Evolutionary conservation across 2,329 filamentous ascomycete species (phyloP), one percentile per base, ranked within the genome.

Genomic region (Raffaelea deltoideospora): DNA sequence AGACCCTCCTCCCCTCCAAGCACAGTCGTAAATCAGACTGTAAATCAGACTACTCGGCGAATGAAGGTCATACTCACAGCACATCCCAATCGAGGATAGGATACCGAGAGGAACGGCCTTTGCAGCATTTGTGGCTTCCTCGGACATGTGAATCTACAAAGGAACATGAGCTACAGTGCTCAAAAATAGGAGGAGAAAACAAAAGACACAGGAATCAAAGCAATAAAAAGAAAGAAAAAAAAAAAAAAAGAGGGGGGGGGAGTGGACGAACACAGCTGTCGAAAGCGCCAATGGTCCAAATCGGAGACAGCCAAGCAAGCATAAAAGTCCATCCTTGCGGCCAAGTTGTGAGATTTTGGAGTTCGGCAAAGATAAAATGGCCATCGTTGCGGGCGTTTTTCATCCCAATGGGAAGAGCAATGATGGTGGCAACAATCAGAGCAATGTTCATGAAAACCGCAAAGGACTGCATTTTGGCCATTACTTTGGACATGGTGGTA

Each of bases 221-320:
- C 14, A 13, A 15, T 14, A 30, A 10, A 30, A 18, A 20, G 3
- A 22, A 10, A 17, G 19, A 14, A 30, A 21, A 21, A n/a, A n/a
- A 17, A 22, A 11, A 24, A 13, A 18, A 15, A 5, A 18, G 10
- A 18, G 15, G 10, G 13, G 27, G 14, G 8, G 10, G 11, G 18
- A 13, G 10, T 18, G 13, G 5, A 44, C 74, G 67, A 8, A 69
- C 67, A 37, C 68, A 73, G 2, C 61, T 64, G 45, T 74, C 69
- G 42, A 74, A 74, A 2, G 59, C 63, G n/a, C 59, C 59, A 27
- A 68, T 67, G 1, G 69, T 72, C 72, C 72, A 78, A 41, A 78
- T 76, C 0, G 72, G 72, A 22, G 60, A 63, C 17, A 77, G 55
- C 68, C 71, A 76, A 0, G 67, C 56, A 2, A 76, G 53, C 56